Conservation (phyloP, 163 green algal genomes). For the Prototheca wickerhamii region DNA sequence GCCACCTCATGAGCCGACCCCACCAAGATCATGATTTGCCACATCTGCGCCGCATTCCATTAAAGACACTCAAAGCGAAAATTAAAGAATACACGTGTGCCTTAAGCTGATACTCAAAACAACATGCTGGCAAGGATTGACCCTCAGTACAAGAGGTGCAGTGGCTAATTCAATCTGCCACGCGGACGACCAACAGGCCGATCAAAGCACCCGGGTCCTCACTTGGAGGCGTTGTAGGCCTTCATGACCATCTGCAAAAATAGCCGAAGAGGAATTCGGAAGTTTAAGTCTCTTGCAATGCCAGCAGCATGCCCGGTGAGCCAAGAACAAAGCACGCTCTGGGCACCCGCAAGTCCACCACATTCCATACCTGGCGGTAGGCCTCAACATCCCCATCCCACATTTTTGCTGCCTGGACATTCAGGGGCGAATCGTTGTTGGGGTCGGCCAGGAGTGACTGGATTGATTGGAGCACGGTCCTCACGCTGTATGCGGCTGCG, state of each 20-base stretch:
- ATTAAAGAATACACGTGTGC: no score
- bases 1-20: no score
- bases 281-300: no score
- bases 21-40: no score
- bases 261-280: no score
- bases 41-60: no score
- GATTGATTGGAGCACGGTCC: constrained; percentile 67
- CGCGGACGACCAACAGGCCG: no score
- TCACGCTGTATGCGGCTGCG: constrained; percentile 56
- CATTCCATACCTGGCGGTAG: constrained; percentile 18
- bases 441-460: constrained; percentile 62
- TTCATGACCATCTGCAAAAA: constrained; percentile 11
- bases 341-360: not conserved
- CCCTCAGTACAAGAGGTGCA: no score
- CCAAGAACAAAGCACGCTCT: not conserved
- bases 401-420: constrained; percentile 59
- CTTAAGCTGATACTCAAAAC: no score
- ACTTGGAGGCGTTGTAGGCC: not conserved
- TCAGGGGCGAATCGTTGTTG: constrained; percentile 73
- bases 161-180: no score
- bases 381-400: constrained; percentile 56
- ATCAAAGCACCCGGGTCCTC: not conserved
- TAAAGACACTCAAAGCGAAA: no score
- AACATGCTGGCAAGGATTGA: not conserved
- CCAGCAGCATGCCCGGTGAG: no score